phyloP scores from a whole-genome alignment of 331 rosid species.

The Cucumis variabilis region DNA sequence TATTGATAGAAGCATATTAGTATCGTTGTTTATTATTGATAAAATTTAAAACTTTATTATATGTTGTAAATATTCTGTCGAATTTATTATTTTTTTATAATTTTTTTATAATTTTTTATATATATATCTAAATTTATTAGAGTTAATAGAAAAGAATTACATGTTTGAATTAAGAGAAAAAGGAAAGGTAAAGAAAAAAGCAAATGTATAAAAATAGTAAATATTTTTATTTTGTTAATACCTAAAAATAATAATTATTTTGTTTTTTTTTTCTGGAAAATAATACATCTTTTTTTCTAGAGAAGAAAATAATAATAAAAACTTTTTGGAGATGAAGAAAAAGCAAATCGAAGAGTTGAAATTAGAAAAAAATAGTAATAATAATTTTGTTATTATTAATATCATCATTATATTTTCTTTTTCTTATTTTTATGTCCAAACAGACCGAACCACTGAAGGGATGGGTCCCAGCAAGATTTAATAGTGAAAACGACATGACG shows the following conservation, averaged over 20 bases:
- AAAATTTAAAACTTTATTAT: no score
- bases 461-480: conserved; percentile 13
- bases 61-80: no score
- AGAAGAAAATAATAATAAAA: not conserved
- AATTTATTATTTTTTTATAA: no score
- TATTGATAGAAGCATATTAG: no score
- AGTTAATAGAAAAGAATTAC: no score
- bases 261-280: not conserved
- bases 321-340: not conserved
- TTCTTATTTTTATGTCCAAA: not conserved
- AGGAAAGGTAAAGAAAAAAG: not conserved
- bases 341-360: not conserved
- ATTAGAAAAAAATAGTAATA: not conserved
- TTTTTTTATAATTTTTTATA: no score
- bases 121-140: no score
- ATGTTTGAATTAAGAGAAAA: not conserved
- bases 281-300: not conserved
- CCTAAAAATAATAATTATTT: not conserved
- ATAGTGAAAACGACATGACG: conserved; percentile 22
- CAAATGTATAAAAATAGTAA: not conserved
- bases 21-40: no score
- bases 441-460: not conserved
- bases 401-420: no score
- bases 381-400: not conserved
- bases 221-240: no score